Evolutionary conservation across 2,329 filamentous ascomycete genomes (phyloP), one percentile per base, ranked within the genome.

Genomic region (Alternaria ethzedia): DNA sequence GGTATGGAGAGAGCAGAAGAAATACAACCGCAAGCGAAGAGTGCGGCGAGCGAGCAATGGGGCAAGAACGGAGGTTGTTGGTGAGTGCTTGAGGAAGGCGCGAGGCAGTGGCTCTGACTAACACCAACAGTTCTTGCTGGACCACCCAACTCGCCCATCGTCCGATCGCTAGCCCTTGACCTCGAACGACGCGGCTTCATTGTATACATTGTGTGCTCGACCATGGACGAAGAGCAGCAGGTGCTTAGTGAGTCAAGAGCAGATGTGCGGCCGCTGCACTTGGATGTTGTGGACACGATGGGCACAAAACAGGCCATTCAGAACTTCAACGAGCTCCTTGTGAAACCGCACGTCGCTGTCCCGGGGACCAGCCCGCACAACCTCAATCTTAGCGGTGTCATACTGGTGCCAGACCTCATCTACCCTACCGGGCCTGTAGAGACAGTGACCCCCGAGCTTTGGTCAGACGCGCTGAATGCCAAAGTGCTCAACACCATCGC

Each of bases 101-200:
- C 51, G 23, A 20, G 4, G 15, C 41, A 50, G 6, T 21, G 30
- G 17, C 54, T n/a, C 7, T 49, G 49, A 47, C 64, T 71, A 52
- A 73, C 63, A 43, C 36, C 41, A 20, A 83, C 89, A 77, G 91
- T 98, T 26, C 87, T 98, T 66, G 94, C 94, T 21, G 95, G 95
- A n/a, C 94, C 93, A 20, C 91, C 93, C 3, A 88, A 90, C 54
- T 89, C 97, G 73, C 91, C 94, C 15, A 85, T 97, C 75, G 95
- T 93, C 7, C 91, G 90, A 74, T 93, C 93, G 11, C 84, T 98
- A 57, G 89, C 93, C 3, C 82, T 94, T 51, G 96, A 99, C 76
- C 84, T 99, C 70, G 96, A 98, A 82, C 86, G 94, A 63, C 89
- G 94, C 68, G 96, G 96, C 5, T 98, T 96, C 79, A 92, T 98